Percentiles rank a stretch among this genome's conserved stretches.
These are phyloP conservation scores for Skeletonema grethae DNA, from an alignment of 108 stramenopile genomes.

Conservation along the genomic window DNA sequence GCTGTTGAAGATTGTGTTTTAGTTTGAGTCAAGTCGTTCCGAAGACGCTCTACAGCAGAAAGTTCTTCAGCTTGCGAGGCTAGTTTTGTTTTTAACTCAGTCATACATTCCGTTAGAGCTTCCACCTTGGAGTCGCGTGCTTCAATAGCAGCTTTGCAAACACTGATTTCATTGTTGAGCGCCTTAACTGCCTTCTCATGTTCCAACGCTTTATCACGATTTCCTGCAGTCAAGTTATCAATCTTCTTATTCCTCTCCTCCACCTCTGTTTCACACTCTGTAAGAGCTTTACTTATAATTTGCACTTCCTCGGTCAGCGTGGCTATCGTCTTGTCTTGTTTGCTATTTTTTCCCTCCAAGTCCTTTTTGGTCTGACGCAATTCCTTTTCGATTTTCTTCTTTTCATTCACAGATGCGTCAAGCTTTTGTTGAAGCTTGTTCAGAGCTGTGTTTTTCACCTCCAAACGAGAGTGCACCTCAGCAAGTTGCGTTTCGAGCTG, in stretches of 20 bases:
- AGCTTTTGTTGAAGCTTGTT: constrained; percentile 35
- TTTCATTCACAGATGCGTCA: constrained; percentile 2
- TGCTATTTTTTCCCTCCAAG: constrained; percentile 21
- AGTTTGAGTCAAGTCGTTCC: constrained; percentile 12
- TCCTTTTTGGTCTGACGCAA: constrained; percentile 34
- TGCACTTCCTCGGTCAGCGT: constrained; percentile 15
- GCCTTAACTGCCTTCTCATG: constrained; percentile 61
- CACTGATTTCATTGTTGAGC: constrained; percentile 80
- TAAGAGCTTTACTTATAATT: constrained; percentile 13
- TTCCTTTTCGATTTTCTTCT: constrained; percentile 37
- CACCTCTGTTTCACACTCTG: constrained; percentile 16
- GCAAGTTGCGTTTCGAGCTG: constrained; percentile 29
- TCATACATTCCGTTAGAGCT: constrained; percentile 42
- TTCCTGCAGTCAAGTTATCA: constrained; percentile 8
- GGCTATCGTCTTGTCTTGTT: neutral
- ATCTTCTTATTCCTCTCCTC: constrained; percentile 31
- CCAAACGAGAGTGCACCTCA: constrained; percentile 53
- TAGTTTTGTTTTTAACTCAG: constrained; percentile 34
- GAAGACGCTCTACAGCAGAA: constrained; percentile 14
- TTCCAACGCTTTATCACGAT: constrained; percentile 17
- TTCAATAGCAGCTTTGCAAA: constrained; percentile 71
- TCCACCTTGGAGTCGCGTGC: constrained; percentile 75
- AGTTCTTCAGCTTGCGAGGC: constrained; percentile 20
- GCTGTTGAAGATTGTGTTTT: constrained; percentile 10
- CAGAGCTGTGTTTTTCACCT: constrained; percentile 40